Evolutionary conservation across 2,329 filamentous ascomycete genomes (phyloP).

Genomic region (Botrytis aclada): DNA sequence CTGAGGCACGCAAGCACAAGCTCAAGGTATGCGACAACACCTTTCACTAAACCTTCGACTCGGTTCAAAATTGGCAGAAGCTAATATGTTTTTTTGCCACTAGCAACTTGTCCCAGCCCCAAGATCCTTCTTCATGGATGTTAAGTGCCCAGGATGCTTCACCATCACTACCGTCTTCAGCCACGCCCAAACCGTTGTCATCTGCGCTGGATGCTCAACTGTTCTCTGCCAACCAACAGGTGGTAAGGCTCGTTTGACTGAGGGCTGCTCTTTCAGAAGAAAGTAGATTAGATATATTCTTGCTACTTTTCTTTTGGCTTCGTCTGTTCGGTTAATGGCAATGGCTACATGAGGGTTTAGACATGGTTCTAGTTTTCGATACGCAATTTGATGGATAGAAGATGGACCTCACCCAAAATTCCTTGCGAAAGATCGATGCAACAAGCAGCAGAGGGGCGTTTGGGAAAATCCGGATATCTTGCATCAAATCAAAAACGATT

Average conservation of each 20-base stretch:
- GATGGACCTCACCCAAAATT: slow-evolving; percentile 57
- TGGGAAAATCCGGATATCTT: slow-evolving; percentile 76
- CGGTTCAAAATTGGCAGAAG: not conserved
- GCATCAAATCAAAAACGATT: slow-evolving; percentile 51
- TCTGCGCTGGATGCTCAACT: slow-evolving; percentile 99
- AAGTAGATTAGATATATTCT: slow-evolving; percentile 70
- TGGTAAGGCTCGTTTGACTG: slow-evolving; percentile 97
- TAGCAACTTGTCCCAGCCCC: slow-evolving; percentile 92
- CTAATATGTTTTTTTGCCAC: slow-evolving; percentile 18
- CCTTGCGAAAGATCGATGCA: slow-evolving; percentile 40
- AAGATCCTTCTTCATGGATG: slow-evolving; percentile 99
- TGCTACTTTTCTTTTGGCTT: slow-evolving; percentile 42
- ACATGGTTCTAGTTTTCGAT: slow-evolving; percentile 28
- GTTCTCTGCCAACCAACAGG: slow-evolving; percentile 99
- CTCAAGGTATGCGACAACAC: slow-evolving; percentile 74
- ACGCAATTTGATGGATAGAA: slow-evolving; percentile 65
- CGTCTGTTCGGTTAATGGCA: slow-evolving; percentile 32
- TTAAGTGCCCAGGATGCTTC: slow-evolving; percentile 99
- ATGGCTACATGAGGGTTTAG: slow-evolving; percentile 34
- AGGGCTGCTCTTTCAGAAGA: slow-evolving; percentile 99
- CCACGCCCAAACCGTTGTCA: slow-evolving; percentile 99
- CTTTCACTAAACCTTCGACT: not conserved
- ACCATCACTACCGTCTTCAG: slow-evolving; percentile 99
- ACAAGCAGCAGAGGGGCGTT: slow-evolving; percentile 58
- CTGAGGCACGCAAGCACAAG: slow-evolving; percentile 99